Evolutionary conservation across 352 stramenopile genomes (phyloP), one percentile per base, ranked within the genome.

Genomic region (Phytophthora crassamura): DNA sequence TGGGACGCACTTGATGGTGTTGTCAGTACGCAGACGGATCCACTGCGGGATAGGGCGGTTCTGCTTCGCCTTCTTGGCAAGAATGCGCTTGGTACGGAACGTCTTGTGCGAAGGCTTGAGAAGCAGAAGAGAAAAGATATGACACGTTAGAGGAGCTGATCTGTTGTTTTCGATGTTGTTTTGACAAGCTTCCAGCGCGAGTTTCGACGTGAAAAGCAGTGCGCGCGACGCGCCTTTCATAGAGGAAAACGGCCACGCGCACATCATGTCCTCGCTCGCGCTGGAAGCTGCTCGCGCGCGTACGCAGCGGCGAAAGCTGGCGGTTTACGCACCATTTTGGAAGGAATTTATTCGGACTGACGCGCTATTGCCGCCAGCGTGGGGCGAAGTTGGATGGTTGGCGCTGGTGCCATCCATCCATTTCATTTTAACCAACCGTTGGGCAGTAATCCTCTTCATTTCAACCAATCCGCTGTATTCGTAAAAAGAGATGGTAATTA

Each of bases 11-110:
- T 97, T 94, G 86, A 99, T 99, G 45, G 84, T 99, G 87, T 99
- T 99, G 84, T 98, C 98, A 69, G 98, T 99, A 74, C 97, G 91
- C 56, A 99, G 90, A 87, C 98, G 96, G 78, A 99, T 99, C 98
- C 98, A 99, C 81, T 99, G 95, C 48, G 98, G 98, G 86, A 99
- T 98, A 57, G 98, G 98, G 58, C 98, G 94, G 89, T 99, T 99
- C 87, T 99, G 98, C 86, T 98, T 99, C 72, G 96, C 84, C 97
- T 99, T 99, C 89, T 99, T 99, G 72, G 96, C 97, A 69, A 99
- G 96, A 65, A 98, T 99, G 63, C 91, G 90, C 97, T 99, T 99
- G 65, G 96, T 99, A 78, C 97, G 91, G 91, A 99, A 99, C 58
- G 97, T 98, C 92, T 99, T 99, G 90, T 99, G 97, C 64, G 98